These are phyloP conservation scores for Epichloe elymi DNA, from an alignment of 2,329 filamentous ascomycete genomes.

Conservation along the genomic window DNA sequence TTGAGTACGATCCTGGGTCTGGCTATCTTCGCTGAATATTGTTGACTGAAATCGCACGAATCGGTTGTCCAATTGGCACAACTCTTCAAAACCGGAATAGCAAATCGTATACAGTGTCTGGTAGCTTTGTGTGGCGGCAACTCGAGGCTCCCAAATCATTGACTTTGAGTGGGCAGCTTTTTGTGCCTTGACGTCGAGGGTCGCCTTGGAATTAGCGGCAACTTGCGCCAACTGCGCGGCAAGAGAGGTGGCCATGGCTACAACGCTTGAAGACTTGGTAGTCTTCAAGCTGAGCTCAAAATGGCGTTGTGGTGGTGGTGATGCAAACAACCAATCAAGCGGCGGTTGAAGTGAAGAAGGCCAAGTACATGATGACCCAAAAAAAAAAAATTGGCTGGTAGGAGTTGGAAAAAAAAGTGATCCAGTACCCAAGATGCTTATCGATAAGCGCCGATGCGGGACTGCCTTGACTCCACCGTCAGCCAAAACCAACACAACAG, in stretches of 20 bases:
- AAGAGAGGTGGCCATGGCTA: conserved; percentile 67
- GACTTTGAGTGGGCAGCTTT: conserved; percentile 88
- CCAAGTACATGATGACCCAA: neutral
- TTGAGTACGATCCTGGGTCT: conserved; percentile 72
- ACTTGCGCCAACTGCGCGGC: conserved; percentile 90
- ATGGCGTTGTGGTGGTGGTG: neutral
- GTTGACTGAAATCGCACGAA: conserved; percentile 63
- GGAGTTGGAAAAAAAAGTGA: conserved; percentile 5
- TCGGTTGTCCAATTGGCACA: conserved; percentile 73
- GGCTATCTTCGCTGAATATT: conserved; percentile 90
- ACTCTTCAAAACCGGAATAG: conserved; percentile 76
- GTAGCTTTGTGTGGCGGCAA: conserved; percentile 80
- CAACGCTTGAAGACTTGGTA: conserved; percentile 10
- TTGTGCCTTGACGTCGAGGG: conserved; percentile 86
- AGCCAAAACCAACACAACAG: no score
- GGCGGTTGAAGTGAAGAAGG: neutral
- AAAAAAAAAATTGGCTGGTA: conserved; percentile 5
- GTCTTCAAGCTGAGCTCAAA: conserved; percentile 3
- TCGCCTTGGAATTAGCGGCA: conserved; percentile 76
- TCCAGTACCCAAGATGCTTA: neutral
- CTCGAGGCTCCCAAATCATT: conserved; percentile 76
- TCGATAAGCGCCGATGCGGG: neutral
- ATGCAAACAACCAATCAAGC: neutral
- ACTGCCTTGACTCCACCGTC: neutral
- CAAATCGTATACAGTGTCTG: conserved; percentile 81